phyloP scores from a whole-genome alignment of 345 rosid genomes.

The Triadica sebifera region DNA sequence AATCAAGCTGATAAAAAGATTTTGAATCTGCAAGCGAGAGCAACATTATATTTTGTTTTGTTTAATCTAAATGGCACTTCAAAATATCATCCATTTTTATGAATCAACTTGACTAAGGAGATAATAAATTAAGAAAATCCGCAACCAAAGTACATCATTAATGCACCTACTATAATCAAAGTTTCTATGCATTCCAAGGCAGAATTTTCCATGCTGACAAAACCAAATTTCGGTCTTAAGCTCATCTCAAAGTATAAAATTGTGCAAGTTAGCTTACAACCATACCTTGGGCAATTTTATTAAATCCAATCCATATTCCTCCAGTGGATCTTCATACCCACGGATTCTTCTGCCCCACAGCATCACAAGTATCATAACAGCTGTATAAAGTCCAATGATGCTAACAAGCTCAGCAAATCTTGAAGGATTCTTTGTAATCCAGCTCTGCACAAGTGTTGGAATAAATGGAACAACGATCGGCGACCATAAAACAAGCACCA shows the following conservation, averaged over 20 bases:
- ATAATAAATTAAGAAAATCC: neutral
- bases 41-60: constrained; percentile 1
- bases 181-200: neutral
- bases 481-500: constrained; percentile 90
- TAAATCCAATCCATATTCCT: constrained; percentile 78
- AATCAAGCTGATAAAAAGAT: constrained; percentile 49
- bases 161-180: neutral
- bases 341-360: constrained; percentile 87
- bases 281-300: constrained; percentile 51
- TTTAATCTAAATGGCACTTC: neutral
- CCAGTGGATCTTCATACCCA: constrained; percentile 65
- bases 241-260: neutral
- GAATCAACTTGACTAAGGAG: neutral
- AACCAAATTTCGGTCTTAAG: neutral
- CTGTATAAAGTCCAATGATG: constrained; percentile 72
- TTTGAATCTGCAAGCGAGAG: constrained; percentile 51
- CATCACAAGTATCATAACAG: constrained; percentile 65
- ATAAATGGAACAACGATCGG: constrained; percentile 76
- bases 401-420: constrained; percentile 66
- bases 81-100: neutral
- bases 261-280: constrained; percentile 1
- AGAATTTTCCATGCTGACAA: neutral
- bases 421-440: constrained; percentile 65
- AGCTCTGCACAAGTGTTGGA: constrained; percentile 79
- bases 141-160: neutral